Evolutionary conservation across 1,139 yeast species (phyloP).

Genomic region (Pichia sorboxylosa): DNA sequence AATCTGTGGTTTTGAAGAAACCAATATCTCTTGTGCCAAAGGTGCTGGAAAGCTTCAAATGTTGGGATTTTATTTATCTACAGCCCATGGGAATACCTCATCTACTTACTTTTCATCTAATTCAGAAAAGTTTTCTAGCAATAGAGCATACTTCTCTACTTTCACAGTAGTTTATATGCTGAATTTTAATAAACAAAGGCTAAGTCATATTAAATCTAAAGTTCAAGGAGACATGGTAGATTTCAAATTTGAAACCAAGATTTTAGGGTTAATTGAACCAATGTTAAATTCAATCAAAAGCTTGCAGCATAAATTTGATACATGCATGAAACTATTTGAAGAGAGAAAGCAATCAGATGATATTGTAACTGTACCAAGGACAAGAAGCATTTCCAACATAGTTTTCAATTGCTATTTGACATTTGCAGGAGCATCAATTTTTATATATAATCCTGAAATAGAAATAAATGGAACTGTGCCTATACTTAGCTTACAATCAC

Average conservation of each 20-base stretch:
- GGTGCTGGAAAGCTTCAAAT: conserved; percentile 55
- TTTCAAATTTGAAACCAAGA: conserved; percentile 36
- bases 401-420: conserved; percentile 41
- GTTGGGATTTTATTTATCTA: conserved; percentile 52
- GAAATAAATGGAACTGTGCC: conserved; percentile 31
- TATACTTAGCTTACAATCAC: conserved; percentile 60
- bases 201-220: conserved; percentile 30
- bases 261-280: conserved; percentile 17
- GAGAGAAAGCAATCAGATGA: neutral
- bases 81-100: conserved; percentile 49
- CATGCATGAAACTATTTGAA: conserved; percentile 2
- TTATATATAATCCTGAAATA: conserved; percentile 36
- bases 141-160: conserved; percentile 56
- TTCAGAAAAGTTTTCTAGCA: conserved; percentile 30
- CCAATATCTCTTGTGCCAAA: conserved; percentile 51
- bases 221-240: conserved; percentile 60
- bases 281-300: conserved; percentile 14
- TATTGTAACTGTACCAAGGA: neutral
- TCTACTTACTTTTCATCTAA: conserved; percentile 37
- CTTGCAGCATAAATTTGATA: conserved; percentile 17
- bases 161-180: conserved; percentile 49
- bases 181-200: conserved; percentile 24
- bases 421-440: conserved; percentile 64
- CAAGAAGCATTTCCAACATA: neutral
- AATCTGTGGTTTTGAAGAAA: conserved; percentile 63